Percentiles rank a stretch among this genome's conserved stretches.
These are phyloP conservation scores for Andrographis paniculata DNA, from an alignment of 305 asterid genomes.

Conservation along the genomic window DNA sequence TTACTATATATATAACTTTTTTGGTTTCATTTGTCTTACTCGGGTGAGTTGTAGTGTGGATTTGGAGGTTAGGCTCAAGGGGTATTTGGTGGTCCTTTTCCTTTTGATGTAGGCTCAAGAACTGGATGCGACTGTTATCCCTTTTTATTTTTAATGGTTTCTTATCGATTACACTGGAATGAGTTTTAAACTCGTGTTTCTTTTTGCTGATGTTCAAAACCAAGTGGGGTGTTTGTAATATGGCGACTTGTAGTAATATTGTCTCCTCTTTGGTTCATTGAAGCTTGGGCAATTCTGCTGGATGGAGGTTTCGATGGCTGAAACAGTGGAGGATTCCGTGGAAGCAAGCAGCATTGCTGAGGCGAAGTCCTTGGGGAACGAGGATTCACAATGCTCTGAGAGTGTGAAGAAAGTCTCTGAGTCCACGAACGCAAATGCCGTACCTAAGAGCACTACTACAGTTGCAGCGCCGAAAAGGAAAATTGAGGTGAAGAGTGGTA, in stretches of 20 bases:
- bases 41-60: neutral
- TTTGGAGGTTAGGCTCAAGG: neutral
- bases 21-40: neutral
- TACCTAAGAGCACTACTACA: constrained; percentile 20
- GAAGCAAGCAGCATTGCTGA: constrained; percentile 22
- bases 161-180: no score
- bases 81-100: neutral
- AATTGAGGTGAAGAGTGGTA: constrained; percentile 30
- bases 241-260: constrained; percentile 14
- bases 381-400: constrained; percentile 15
- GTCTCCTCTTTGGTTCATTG: constrained; percentile 10
- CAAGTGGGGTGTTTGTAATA: constrained; percentile 2
- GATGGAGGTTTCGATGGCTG: constrained; percentile 38
- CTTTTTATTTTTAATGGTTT: neutral
- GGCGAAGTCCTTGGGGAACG: constrained; percentile 17
- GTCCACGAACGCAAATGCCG: constrained; percentile 29
- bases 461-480: constrained; percentile 32
- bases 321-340: constrained; percentile 29
- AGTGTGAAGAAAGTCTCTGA: constrained; percentile 4
- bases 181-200: no score
- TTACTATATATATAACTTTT: neutral
- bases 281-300: constrained; percentile 14
- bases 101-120: neutral
- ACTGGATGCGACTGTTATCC: no score
- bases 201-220: neutral